phyloP scores from a whole-genome alignment of 805 yeast genomes.

The Zygotorulaspora florentina region DNA sequence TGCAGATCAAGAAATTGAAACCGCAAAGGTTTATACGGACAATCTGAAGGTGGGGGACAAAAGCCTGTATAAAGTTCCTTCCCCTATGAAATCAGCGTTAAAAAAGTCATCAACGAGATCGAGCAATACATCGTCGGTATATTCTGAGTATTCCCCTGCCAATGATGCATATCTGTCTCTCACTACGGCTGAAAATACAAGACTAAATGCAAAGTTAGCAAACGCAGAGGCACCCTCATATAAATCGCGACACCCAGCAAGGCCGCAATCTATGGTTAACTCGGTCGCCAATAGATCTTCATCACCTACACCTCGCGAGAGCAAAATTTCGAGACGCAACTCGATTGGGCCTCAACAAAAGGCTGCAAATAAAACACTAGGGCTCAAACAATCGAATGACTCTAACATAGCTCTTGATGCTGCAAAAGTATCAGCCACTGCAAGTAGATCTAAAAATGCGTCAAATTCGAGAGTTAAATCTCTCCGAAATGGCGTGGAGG shows the following conservation, averaged over 20 bases:
- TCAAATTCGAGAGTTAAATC: constrained; percentile 2
- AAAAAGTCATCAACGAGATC: constrained; percentile 32
- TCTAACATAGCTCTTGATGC: constrained; percentile 4
- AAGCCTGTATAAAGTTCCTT: constrained; percentile 12
- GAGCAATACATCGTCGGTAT: constrained; percentile 18
- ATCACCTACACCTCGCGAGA: constrained; percentile 17
- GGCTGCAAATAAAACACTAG: constrained; percentile 1
- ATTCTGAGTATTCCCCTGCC: constrained; percentile 40
- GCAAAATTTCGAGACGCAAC: constrained; percentile 10
- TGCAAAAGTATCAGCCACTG: constrained; percentile 6
- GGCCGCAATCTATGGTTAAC: constrained; percentile 25
- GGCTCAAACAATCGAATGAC: constrained; percentile 1
- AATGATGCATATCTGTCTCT: constrained; percentile 61
- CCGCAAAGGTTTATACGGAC: background rate
- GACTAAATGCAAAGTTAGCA: constrained; percentile 61
- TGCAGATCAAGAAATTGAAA: background rate
- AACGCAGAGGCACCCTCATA: constrained; percentile 16
- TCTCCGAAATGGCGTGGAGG: constrained; percentile 6
- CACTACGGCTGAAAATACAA: constrained; percentile 75
- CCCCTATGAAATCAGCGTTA: constrained; percentile 46
- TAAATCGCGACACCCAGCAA: constrained; percentile 10
- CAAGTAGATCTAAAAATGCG: background rate
- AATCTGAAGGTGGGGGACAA: background rate
- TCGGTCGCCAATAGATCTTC: constrained; percentile 6
- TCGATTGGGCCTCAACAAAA: constrained; percentile 9